These are phyloP conservation scores for Dryadomyces quercus-mongolicae DNA, from an alignment of 2,329 filamentous ascomycete genomes.

Conservation along the genomic window DNA sequence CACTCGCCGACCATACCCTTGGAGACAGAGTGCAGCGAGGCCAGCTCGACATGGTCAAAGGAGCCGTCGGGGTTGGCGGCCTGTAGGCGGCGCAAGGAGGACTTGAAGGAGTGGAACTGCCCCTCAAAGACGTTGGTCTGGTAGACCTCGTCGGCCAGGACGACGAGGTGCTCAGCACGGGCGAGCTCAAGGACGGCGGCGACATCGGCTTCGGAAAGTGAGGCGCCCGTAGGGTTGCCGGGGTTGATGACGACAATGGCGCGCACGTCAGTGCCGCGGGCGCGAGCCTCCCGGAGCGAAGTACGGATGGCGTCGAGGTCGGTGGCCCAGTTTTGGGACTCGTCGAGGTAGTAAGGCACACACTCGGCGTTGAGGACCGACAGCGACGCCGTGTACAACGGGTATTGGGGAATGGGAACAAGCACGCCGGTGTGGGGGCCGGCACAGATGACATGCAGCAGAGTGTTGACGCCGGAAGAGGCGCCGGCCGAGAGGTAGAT, in stretches of 20 bases:
- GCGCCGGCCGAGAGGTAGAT: constrained; percentile 90
- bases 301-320: constrained; percentile 66
- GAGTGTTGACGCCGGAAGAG: constrained; percentile 87
- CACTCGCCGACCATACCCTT: constrained; percentile 99
- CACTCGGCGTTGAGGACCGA: constrained; percentile 72
- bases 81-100: constrained; percentile 71
- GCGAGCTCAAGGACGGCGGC: constrained; percentile 79
- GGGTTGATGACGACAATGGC: constrained; percentile 97
- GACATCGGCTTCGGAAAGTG: constrained; percentile 67
- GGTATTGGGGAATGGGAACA: constrained; percentile 94
- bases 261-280: constrained; percentile 72
- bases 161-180: constrained; percentile 69
- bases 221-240: constrained; percentile 91
- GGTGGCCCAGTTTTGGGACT: constrained; percentile 77
- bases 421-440: constrained; percentile 68
- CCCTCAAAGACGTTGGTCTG: constrained; percentile 97
- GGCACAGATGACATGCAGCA: constrained; percentile 80
- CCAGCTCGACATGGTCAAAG: constrained; percentile 80
- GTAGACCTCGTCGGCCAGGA: constrained; percentile 96
- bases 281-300: constrained; percentile 61
- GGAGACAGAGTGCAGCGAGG: constrained; percentile 82
- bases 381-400: constrained; percentile 90
- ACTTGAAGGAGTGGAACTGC: constrained; percentile 93
- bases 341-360: constrained; percentile 90
- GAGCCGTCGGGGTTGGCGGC: constrained; percentile 47